Percentiles rank a stretch among this genome's conserved stretches.
These are phyloP conservation scores for Verticillium isaacii DNA, from an alignment of 2,329 filamentous ascomycete species.

Conservation along the genomic window DNA sequence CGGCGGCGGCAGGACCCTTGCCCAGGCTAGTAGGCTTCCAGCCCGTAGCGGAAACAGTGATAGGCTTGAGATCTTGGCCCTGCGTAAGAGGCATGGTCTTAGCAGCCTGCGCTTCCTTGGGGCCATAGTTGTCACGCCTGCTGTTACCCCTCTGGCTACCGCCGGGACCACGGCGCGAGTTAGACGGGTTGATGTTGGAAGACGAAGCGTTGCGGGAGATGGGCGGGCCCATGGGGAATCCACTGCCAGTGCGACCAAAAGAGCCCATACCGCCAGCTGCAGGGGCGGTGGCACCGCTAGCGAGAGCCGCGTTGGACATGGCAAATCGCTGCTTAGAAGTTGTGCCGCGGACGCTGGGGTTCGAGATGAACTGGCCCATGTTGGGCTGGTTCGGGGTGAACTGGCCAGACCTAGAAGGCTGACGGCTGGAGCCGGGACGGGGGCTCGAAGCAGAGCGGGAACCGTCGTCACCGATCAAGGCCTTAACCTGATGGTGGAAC, in stretches of 20 bases:
- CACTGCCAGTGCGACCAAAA: constrained; percentile 18
- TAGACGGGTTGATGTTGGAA: constrained; percentile 55
- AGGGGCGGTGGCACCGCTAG: constrained; percentile 8
- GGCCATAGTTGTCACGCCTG: constrained; percentile 52
- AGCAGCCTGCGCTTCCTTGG: constrained; percentile 65
- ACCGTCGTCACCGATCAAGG: constrained; percentile 74
- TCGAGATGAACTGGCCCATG: constrained; percentile 66
- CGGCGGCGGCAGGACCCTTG: constrained; percentile 29
- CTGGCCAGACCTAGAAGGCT: constrained; percentile 46
- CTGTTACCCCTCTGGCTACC: constrained; percentile 58
- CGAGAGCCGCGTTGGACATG: constrained; percentile 50
- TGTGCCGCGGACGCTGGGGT: constrained; percentile 53
- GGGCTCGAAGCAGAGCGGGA: constrained; percentile 58
- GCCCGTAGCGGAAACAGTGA: constrained; percentile 66
- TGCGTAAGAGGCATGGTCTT: constrained; percentile 91
- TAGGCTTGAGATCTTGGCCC: constrained; percentile 74
- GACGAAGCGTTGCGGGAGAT: constrained; percentile 64
- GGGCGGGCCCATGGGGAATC: constrained; percentile 54
- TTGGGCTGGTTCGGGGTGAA: constrained; percentile 33
- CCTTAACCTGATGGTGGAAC: constrained; percentile 88
- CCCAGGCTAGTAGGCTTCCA: constrained; percentile 84
- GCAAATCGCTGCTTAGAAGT: constrained; percentile 73
- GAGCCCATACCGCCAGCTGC: constrained; percentile 34
- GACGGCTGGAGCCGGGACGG: constrained; percentile 47
- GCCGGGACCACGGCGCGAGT: constrained; percentile 59